Conservation (phyloP, 352 stramenopile genomes). For the Pythium sukuiense region DNA sequence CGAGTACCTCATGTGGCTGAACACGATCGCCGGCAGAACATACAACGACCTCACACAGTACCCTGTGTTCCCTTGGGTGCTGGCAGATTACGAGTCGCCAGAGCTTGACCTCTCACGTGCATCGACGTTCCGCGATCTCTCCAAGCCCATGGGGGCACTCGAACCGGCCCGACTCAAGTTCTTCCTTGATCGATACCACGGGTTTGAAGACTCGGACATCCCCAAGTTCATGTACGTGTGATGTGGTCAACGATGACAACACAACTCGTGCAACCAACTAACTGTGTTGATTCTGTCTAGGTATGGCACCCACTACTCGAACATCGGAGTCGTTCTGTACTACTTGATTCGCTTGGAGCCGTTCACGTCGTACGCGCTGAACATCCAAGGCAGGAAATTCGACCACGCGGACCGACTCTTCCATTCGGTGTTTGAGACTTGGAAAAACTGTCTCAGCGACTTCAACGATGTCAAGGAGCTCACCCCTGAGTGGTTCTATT, state of each 20-base stretch:
- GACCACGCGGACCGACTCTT: constrained; percentile 94
- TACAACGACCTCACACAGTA: constrained; percentile 96
- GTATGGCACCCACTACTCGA: constrained; percentile 90
- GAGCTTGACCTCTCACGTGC: constrained; percentile 62
- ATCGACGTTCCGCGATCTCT: constrained; percentile 94
- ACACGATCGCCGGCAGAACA: constrained; percentile 86
- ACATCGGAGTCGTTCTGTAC: constrained; percentile 96
- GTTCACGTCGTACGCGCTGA: constrained; percentile 94
- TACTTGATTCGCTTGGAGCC: constrained; percentile 99
- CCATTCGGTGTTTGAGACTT: constrained; percentile 89
- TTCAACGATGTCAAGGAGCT: constrained; percentile 94
- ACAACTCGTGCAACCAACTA: background rate
- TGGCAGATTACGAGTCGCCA: constrained; percentile 85
- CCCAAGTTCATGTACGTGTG: constrained; percentile 82
- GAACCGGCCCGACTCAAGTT: constrained; percentile 91
- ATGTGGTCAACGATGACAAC: too few species aligned
- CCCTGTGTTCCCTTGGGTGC: constrained; percentile 93
- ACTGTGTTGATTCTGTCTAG: constrained; percentile 28
- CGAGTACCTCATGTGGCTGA: constrained; percentile 92
- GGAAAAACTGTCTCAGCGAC: constrained; percentile 83
- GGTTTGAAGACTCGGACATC: constrained; percentile 86
- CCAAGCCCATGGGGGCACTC: constrained; percentile 97
- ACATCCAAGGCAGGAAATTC: constrained; percentile 95
- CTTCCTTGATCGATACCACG: constrained; percentile 93
- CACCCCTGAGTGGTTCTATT: constrained; percentile 94